phyloP scores from a whole-genome alignment of 116 monocot species.

The Thalassia testudinum region DNA sequence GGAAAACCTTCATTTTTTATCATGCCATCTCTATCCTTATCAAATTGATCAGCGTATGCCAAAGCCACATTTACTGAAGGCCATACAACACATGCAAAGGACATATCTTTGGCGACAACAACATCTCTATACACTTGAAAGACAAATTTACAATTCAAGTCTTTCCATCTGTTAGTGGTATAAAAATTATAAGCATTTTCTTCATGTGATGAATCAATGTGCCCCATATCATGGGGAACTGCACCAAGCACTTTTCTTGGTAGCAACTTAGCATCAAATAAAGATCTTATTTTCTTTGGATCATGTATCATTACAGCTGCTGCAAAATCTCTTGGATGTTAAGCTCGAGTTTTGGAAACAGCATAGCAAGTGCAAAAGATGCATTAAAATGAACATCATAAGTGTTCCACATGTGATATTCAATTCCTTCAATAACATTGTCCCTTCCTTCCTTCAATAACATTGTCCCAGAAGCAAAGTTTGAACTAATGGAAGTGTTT shows the following conservation, averaged over 20 bases:
- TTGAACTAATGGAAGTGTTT: conserved; percentile 34
- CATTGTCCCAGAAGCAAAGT: conserved; percentile 49
- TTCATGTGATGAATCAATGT: conserved; percentile 86
- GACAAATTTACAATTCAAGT: conserved; percentile 95
- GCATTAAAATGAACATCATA: conserved; percentile 99
- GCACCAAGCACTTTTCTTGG: conserved; percentile 82
- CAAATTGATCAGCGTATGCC: conserved; percentile 97
- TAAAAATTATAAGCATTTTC: conserved; percentile 73
- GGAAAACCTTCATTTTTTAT: conserved; percentile 95
- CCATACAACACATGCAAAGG: conserved; percentile 89
- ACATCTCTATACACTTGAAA: conserved; percentile 88
- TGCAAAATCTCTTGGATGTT: conserved; percentile 96
- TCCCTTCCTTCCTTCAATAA: conserved; percentile 65
- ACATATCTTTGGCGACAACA: conserved; percentile 63
- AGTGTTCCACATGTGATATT: conserved; percentile 97
- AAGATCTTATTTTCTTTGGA: conserved; percentile 44
- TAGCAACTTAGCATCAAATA: conserved; percentile 47
- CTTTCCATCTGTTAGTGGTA: conserved; percentile 84
- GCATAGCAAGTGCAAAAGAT: conserved; percentile 70
- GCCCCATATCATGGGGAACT: conserved; percentile 94
- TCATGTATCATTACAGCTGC: conserved; percentile 93
- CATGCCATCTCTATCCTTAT: conserved; percentile 91
- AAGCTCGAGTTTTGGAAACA: conserved; percentile 89
- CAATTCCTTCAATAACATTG: conserved; percentile 90
- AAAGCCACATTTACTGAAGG: conserved; percentile 86